Evolutionary conservation across 306 rosid genomes (phyloP).

Genomic region (Vigna trinervia): DNA sequence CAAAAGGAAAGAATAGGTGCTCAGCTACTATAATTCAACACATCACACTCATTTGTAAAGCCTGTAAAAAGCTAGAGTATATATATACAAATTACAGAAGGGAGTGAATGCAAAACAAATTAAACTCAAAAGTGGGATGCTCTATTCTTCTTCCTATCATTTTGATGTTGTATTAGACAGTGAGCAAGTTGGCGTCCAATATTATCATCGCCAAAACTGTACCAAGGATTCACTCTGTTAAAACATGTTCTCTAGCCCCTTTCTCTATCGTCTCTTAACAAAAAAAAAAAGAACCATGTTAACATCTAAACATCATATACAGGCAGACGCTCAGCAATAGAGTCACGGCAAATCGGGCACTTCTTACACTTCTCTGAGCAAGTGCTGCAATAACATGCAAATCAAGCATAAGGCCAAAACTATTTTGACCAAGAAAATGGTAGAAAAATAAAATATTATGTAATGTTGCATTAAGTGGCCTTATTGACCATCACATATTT

Average conservation of each 20-base stretch:
- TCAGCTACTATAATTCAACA: constrained; percentile 30
- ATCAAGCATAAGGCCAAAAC: constrained; percentile 36
- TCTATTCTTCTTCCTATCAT: constrained; percentile 42
- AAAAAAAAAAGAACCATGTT: constrained; percentile 37
- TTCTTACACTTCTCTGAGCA: constrained; percentile 88
- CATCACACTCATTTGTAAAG: constrained; percentile 22
- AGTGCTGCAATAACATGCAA: constrained; percentile 59
- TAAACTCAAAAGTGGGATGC: constrained; percentile 43
- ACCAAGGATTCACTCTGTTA: constrained; percentile 44
- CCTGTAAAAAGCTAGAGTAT: constrained; percentile 38
- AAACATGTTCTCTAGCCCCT: constrained; percentile 44
- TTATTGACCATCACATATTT: constrained; percentile 12
- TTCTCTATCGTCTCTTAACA: constrained; percentile 44
- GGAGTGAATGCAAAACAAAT: constrained; percentile 34
- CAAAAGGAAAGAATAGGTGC: neutral
- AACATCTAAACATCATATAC: constrained; percentile 86
- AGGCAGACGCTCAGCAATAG: constrained; percentile 74
- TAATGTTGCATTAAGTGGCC: constrained; percentile 2
- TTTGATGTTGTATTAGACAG: constrained; percentile 37
- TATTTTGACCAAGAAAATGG: neutral
- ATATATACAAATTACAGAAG: constrained; percentile 54
- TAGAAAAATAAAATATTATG: neutral
- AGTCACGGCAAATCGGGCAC: constrained; percentile 88
- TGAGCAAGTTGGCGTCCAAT: constrained; percentile 36
- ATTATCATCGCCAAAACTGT: constrained; percentile 42